A percentile compares a stretch with the other conserved stretches of the same genome.
Evolutionary conservation across 1,284 basidiomycete species (phyloP).

Genomic region (Trichosporon sp.): DNA sequence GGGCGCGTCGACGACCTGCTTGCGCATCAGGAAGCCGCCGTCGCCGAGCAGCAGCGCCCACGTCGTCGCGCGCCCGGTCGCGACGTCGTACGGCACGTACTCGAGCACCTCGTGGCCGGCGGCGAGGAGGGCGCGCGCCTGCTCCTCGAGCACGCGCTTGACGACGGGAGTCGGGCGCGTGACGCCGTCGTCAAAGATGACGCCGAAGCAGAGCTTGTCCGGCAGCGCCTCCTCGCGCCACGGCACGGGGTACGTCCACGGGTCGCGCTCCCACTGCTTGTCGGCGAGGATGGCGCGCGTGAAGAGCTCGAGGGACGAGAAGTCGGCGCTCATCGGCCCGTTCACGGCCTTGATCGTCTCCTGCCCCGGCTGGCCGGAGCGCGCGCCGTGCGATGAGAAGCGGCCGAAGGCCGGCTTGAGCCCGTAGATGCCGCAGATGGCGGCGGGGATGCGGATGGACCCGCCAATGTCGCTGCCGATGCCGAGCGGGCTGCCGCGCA

Average conservation of each 20-base stretch:
- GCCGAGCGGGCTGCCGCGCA: constrained; percentile 42
- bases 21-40: constrained; percentile 12
- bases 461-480: constrained; percentile 55
- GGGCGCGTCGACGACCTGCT: background rate
- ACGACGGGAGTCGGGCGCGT: constrained; percentile 64
- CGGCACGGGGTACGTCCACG: constrained; percentile 56
- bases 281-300: constrained; percentile 51
- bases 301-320: constrained; percentile 60
- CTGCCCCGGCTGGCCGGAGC: constrained; percentile 62
- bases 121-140: constrained; percentile 57
- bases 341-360: constrained; percentile 63
- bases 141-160: constrained; percentile 59
- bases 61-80: constrained; percentile 5
- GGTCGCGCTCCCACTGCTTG: constrained; percentile 65
- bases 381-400: constrained; percentile 49
- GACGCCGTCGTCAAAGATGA: constrained; percentile 54
- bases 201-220: constrained; percentile 53
- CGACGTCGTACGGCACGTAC: constrained; percentile 28
- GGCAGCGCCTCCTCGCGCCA: constrained; percentile 63
- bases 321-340: constrained; percentile 60
- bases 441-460: constrained; percentile 52
- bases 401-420: constrained; percentile 18
- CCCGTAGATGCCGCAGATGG: constrained; percentile 18
- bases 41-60: constrained; percentile 13
- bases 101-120: constrained; percentile 60